These are phyloP conservation scores for Sorghum bicolor DNA, from an alignment of 176 grass and related monocot genomes.

Conservation along the genomic window DNA sequence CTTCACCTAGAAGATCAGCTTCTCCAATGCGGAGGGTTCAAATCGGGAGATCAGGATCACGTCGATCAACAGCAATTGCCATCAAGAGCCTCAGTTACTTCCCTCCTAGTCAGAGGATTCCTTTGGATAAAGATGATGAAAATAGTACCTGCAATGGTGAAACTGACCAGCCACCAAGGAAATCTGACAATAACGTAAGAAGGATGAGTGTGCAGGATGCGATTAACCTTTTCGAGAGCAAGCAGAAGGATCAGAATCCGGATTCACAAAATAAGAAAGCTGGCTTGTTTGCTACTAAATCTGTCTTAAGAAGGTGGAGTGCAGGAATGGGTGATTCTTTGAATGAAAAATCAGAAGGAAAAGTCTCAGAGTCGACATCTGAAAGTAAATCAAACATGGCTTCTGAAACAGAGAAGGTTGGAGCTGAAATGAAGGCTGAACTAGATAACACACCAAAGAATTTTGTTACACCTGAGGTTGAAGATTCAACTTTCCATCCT, in stretches of 20 bases:
- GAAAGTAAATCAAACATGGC: slow-evolving; percentile 47
- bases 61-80: slow-evolving; percentile 78
- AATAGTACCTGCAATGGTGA: slow-evolving; percentile 57
- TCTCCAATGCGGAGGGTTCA: slow-evolving; percentile 97
- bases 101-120: slow-evolving; percentile 72
- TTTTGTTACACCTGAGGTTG: slow-evolving; percentile 14
- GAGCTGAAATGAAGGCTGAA: slow-evolving; percentile 40
- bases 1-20: slow-evolving; percentile 94
- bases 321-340: slow-evolving; percentile 81
- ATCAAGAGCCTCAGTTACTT: slow-evolving; percentile 95
- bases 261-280: slow-evolving; percentile 74
- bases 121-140: slow-evolving; percentile 76
- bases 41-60: slow-evolving; percentile 94
- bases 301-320: slow-evolving; percentile 94
- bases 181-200: slow-evolving; percentile 69
- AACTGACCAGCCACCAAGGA: slow-evolving; percentile 61
- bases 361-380: slow-evolving; percentile 47
- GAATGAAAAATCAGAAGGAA: slow-evolving; percentile 54
- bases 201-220: slow-evolving; percentile 98
- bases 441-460: slow-evolving; percentile 11
- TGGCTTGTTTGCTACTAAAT: slow-evolving; percentile 66
- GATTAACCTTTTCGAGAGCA: slow-evolving; percentile 95
- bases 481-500: slow-evolving; percentile 8
- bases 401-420: slow-evolving; percentile 39
- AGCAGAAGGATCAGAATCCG: slow-evolving; percentile 67